Evolutionary conservation across 148 eudicot species (phyloP), one percentile per base, ranked within the genome.

Genomic region (Rhododendron ferrugineum): DNA sequence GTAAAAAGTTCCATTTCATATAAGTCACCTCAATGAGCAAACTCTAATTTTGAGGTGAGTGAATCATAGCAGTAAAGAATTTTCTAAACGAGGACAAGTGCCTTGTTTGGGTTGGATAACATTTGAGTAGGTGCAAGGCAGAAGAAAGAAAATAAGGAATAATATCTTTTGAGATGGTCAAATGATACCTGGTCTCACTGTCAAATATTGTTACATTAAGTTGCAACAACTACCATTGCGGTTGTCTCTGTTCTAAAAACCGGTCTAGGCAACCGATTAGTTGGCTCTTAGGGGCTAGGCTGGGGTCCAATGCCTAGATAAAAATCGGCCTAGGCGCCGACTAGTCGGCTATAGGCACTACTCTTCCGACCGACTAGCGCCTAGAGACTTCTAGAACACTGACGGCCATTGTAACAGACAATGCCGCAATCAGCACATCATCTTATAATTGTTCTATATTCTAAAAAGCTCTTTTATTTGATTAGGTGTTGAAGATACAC

Each of bases 401-500:
- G 23, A 4, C 20, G 26, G 11, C 5, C 28, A 0, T 60, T 8
- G 68, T 60, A 6, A 60, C 26, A 60, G 26, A 60, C 68, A 22
- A 6, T 60, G 28, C n/a, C 26, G 26, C 6, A 60, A 60, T 60
- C 68, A 60, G 11, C 11, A 7, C 26, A 6, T 60, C 28, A 18
- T 60, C 56, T 60, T 22, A 23, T 23, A 23, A 60, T 6, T 22
- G 3, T 22, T 6, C 68, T 60, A 60, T 60, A 22, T 60, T 60
- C 3, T 60, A 54, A 80, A 36, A 28, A 54, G 26, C 22, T 62
- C 11, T 23, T 44, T 42, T 30, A 58, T 75, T 78, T 86, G 10
- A 83, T 60, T 32, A 91, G 93, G 89, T 82, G 79, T 64, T 85
- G 93, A 90, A 84, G 90, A 86, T 88, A 54, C 84, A 64, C 89